These are phyloP conservation scores for Quercus robur DNA, from an alignment of 306 rosid genomes.

Conservation along the genomic window DNA sequence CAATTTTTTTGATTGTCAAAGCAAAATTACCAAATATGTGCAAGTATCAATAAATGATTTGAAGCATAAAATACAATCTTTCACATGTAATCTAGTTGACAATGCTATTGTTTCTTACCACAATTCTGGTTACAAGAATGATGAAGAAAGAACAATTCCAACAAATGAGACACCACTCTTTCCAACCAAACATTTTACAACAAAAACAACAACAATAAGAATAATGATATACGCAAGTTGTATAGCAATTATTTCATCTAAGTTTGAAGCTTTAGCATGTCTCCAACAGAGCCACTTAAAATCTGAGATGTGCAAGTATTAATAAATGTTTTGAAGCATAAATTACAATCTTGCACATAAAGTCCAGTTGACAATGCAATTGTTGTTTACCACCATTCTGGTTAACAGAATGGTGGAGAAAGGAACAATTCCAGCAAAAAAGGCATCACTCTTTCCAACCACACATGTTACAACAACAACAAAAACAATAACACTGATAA, in stretches of 20 bases:
- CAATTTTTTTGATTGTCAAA: neutral
- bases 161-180: too few relatives aligned
- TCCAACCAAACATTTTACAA: too few relatives aligned
- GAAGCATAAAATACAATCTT: neutral
- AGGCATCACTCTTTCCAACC: too few relatives aligned
- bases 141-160: too few relatives aligned
- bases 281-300: neutral
- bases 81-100: neutral
- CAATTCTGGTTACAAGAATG: neutral
- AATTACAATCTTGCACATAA: neutral
- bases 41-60: neutral
- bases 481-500: too few relatives aligned
- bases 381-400: neutral
- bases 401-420: neutral
- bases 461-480: too few relatives aligned
- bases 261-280: neutral
- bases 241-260: too few relatives aligned
- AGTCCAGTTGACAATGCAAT: neutral
- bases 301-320: neutral
- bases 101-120: neutral
- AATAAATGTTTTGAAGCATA: neutral
- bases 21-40: neutral
- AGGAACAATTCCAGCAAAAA: too few relatives aligned
- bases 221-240: too few relatives aligned
- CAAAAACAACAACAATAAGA: too few relatives aligned